Evolutionary conservation across 805 yeast genomes (phyloP).

Genomic region (Kurtzmaniella cleridarum): DNA sequence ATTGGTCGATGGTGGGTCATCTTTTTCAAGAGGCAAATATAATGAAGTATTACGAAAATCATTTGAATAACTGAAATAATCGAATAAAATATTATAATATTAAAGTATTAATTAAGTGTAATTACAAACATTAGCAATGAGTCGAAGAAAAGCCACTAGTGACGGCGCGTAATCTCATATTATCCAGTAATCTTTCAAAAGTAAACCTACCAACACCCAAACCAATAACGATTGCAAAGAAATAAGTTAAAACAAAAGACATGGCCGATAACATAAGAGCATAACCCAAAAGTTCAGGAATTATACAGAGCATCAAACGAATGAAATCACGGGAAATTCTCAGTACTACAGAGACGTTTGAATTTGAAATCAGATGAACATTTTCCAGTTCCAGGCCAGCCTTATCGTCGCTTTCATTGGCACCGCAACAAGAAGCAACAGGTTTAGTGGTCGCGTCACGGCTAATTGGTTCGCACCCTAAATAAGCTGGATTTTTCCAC

Average conservation of each 20-base stretch:
- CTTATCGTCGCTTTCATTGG: not conserved
- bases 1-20: constrained; percentile 30
- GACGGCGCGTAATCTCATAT: constrained; percentile 15
- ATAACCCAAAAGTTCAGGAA: constrained; percentile 62
- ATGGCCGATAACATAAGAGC: constrained; percentile 76
- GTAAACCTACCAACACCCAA: constrained; percentile 65
- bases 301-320: constrained; percentile 50
- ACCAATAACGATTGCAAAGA: constrained; percentile 70
- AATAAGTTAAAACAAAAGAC: constrained; percentile 62
- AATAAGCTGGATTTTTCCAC: constrained; percentile 41
- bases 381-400: no score
- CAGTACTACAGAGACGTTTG: constrained; percentile 21
- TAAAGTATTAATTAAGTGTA: not conserved
- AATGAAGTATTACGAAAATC: constrained; percentile 25
- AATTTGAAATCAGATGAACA: no score
- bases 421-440: not conserved
- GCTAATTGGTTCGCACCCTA: constrained; percentile 6
- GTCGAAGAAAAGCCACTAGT: not conserved
- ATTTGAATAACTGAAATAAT: constrained; percentile 6
- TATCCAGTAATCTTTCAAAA: constrained; percentile 53
- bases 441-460: not conserved
- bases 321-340: constrained; percentile 45
- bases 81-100: not conserved
- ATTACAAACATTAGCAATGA: constrained; percentile 1
- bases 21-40: constrained; percentile 35